A percentile compares a stretch with the other conserved stretches of the same genome.
These are phyloP conservation scores for Parietaria judaica DNA, from an alignment of 306 rosid species.

Conservation along the genomic window DNA sequence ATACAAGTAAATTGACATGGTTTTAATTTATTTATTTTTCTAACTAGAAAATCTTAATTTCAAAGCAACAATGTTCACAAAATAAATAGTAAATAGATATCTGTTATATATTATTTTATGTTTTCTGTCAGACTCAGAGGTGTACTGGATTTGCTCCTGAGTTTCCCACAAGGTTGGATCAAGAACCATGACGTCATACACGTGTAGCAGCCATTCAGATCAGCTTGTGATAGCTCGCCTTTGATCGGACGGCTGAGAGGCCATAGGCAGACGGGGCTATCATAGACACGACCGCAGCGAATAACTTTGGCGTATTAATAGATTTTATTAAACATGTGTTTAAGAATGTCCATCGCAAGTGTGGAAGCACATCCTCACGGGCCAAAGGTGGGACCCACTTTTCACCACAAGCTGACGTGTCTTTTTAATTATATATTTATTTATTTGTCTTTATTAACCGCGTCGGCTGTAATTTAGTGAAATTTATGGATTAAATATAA, in stretches of 20 bases:
- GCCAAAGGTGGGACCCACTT: conserved; percentile 24
- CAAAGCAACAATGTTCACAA: too few species aligned
- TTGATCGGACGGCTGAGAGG: conserved; percentile 1
- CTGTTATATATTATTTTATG: too few species aligned
- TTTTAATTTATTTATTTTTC: too few species aligned
- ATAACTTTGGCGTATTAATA: not conserved
- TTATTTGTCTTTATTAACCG: not conserved
- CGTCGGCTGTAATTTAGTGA: conserved; percentile 19
- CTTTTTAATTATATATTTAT: not conserved
- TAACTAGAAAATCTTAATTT: too few species aligned
- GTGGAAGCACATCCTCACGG: conserved; percentile 27
- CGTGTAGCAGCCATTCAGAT: not conserved
- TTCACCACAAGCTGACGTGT: conserved; percentile 34
- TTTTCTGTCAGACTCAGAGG: not conserved
- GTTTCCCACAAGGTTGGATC: conserved; percentile 17
- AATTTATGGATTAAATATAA: conserved; percentile 17
- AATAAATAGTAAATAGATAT: not conserved
- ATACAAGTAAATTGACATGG: too few species aligned
- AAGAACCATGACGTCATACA: conserved; percentile 9
- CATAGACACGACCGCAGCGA: not conserved
- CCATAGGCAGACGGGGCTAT: not conserved
- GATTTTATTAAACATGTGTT: conserved; percentile 28
- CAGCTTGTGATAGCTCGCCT: not conserved
- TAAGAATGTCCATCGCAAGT: conserved; percentile 36
- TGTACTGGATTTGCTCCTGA: not conserved